Evolutionary conservation across 2,329 filamentous ascomycete genomes (phyloP).

Genomic region (Curvularia spicifera): DNA sequence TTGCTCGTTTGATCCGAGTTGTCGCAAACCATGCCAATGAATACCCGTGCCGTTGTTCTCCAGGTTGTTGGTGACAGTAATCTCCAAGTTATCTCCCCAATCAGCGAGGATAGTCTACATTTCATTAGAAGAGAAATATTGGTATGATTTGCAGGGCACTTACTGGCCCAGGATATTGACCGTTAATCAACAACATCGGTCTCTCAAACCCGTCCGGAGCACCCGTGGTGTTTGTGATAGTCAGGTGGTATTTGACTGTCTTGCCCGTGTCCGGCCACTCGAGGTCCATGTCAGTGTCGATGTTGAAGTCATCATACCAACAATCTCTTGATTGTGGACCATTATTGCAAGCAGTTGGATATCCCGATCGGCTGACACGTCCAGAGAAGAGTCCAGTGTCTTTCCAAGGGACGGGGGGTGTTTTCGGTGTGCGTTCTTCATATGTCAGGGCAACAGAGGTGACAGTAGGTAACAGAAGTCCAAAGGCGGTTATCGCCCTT

Average conservation of each 20-base stretch:
- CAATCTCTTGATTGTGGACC: slow-evolving; percentile 33
- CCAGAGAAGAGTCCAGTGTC: slow-evolving; percentile 22
- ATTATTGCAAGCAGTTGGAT: slow-evolving; percentile 27
- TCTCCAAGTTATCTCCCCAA: slow-evolving; percentile 50
- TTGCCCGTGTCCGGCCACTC: slow-evolving; percentile 54
- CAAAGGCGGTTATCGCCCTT: slow-evolving; percentile 17
- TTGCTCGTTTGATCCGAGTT: slow-evolving; percentile 50
- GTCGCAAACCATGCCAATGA: slow-evolving; percentile 60
- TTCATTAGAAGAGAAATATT: slow-evolving; percentile 20
- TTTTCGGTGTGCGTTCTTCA: slow-evolving; percentile 19
- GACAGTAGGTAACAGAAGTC: slow-evolving; percentile 24
- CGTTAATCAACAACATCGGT: slow-evolving; percentile 53
- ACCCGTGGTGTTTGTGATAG: slow-evolving; percentile 52
- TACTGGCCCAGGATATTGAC: slow-evolving; percentile 56
- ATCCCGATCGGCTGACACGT: slow-evolving; percentile 18
- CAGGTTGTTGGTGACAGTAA: slow-evolving; percentile 49
- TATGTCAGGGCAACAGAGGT: slow-evolving; percentile 27
- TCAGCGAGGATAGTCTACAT: slow-evolving; percentile 52
- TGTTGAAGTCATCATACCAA: slow-evolving; percentile 44
- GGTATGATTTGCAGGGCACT: slow-evolving; percentile 28
- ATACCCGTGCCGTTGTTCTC: slow-evolving; percentile 57
- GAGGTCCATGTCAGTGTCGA: slow-evolving; percentile 54
- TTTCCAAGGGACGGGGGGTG: slow-evolving; percentile 32
- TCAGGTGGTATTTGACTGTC: slow-evolving; percentile 52
- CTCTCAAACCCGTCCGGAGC: slow-evolving; percentile 56